Evolutionary conservation across 179 eudicot species (phyloP), one percentile per base, ranked within the genome.

Genomic region (Carnegiea gigantea): DNA sequence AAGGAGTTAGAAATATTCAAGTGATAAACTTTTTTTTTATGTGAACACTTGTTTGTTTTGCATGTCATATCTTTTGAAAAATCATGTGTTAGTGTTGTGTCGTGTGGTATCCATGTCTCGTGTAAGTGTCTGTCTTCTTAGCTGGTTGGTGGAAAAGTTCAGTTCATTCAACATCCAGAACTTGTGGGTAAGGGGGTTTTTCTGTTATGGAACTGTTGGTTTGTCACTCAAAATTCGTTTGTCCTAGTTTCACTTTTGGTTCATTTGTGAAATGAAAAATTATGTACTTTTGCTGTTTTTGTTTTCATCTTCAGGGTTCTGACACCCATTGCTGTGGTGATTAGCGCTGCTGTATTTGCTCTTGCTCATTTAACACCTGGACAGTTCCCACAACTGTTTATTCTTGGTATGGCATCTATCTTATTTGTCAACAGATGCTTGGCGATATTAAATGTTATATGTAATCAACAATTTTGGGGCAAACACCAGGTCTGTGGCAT

Each of bases 291-390:
- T 70, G 13, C n/a, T 14, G 0, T 36, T 53, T 9, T 76, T 73
- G 18, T 43, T 17, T 48, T 77, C 57, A 11, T 82, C 68, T 87
- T 87, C 92, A 96, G 99, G 98, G 85, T 95, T 80, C 99, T 98
- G 7, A 94, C 97, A 21, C 99, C 97, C n/a, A 78, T 93, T 75
- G 84, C 98, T n/a, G 83, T 94, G 86, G 83, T 90, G 77, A 86
- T 96, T 38, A 96, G 98, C 82, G 97, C 97, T 81, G 89, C 97
- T 70, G 97, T 91, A 68, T 96, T 96, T 92, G 96, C 99, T 82
- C 87, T 89, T 77, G 98, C 99, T 78, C 99, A 96, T 89, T 85
- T 94, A 79, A 90, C 98, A 73, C 99, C 98, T 73, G 97, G 97
- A 83, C 88, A 96, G 82, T 93, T 96, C 82, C 99, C 99, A 30